Percentiles rank a stretch among this genome's conserved stretches.
Conservation (phyloP, 2,329 filamentous ascomycete species). For the Akanthomyces lecanii region DNA sequence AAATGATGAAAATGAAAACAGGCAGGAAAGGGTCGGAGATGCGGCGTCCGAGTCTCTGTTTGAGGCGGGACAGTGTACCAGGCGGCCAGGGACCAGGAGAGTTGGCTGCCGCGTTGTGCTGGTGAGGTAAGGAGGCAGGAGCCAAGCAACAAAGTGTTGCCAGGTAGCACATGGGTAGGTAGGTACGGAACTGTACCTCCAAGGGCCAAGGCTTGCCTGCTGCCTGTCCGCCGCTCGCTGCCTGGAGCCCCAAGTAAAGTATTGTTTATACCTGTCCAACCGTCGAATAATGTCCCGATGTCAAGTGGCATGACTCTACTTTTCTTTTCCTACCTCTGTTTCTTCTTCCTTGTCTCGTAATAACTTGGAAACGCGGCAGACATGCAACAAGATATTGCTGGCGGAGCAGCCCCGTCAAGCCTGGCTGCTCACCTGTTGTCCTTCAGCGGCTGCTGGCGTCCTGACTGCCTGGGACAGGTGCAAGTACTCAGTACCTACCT, state of each 20-base stretch:
- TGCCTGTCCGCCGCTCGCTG: background rate
- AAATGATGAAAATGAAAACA: background rate
- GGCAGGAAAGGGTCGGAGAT: background rate
- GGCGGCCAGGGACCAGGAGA: background rate
- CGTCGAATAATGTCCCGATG: background rate
- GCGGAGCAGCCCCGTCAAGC: no score
- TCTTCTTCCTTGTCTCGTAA: background rate
- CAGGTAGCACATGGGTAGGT: background rate
- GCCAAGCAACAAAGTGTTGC: background rate
- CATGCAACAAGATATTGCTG: background rate
- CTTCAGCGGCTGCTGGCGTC: background rate
- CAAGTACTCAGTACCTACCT: no score
- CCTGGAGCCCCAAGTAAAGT: background rate
- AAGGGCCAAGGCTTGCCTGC: no score
- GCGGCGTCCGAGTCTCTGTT: slow-evolving; percentile 8
- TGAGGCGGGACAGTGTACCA: slow-evolving; percentile 3
- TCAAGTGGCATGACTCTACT: background rate
- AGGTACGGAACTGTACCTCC: background rate
- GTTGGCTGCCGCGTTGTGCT: background rate
- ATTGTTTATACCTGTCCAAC: background rate
- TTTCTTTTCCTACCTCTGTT: background rate
- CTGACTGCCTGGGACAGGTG: no score
- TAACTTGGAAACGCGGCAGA: background rate
- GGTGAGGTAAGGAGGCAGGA: no score
- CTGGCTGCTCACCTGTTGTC: no score